Percentiles rank a stretch among this genome's conserved stretches.
Evolutionary conservation across 2,329 filamentous ascomycete genomes (phyloP).

Genomic region (Alternaria conjuncta): DNA sequence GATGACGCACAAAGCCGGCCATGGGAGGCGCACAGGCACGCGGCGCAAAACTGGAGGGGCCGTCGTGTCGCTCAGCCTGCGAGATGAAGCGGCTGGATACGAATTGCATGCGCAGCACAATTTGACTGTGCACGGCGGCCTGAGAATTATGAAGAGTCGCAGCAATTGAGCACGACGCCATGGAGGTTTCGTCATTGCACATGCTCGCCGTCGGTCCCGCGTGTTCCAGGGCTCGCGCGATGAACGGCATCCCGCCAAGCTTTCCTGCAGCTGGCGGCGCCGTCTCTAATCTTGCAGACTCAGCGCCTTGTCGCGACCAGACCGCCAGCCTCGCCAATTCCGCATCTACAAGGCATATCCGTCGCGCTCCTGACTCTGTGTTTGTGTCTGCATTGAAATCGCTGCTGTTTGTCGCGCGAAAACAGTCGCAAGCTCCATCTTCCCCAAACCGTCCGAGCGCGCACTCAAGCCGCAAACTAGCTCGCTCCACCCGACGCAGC

Average conservation of each 20-base stretch:
- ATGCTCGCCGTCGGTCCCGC: constrained; percentile 10
- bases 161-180: constrained; percentile 21
- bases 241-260: constrained; percentile 19
- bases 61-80: constrained; percentile 2
- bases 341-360: constrained; percentile 3
- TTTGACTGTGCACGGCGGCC: constrained; percentile 16
- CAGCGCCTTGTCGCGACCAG: constrained; percentile 11
- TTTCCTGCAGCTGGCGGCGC: constrained; percentile 16
- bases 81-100: not conserved
- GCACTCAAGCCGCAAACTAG: constrained; percentile 28
- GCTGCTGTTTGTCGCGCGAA: not conserved
- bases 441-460: constrained; percentile 29
- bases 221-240: constrained; percentile 6
- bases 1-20: constrained; percentile 11
- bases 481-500: constrained; percentile 24
- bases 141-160: not conserved
- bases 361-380: constrained; percentile 10
- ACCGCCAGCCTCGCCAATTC: constrained; percentile 29
- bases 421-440: constrained; percentile 24
- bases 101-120: constrained; percentile 18
- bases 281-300: constrained; percentile 15
- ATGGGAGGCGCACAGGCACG: constrained; percentile 21
- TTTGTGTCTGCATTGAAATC: constrained; percentile 15
- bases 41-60: constrained; percentile 26
- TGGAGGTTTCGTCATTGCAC: constrained; percentile 27